Base-by-base conservation (phyloP, 768 basidiomycete species). In the Guyanaporus albipodus region DNA sequence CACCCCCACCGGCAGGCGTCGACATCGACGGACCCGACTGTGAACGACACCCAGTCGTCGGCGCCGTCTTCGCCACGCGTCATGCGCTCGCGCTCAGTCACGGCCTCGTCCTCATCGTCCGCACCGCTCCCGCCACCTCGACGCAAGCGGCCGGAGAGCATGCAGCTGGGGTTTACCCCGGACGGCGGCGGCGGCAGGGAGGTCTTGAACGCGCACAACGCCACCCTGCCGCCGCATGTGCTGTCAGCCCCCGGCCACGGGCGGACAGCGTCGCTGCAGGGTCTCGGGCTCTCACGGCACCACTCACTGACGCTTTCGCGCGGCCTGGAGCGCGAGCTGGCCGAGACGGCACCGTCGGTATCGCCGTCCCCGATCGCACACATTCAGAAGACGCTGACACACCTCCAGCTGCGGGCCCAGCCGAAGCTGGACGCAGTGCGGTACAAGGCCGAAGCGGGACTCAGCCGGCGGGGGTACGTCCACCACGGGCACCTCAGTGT, bases 371-470 rank as follows among this genome's bases (percentile, higher is more conserved):
- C n/a, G n/a, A 62, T 75, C 7, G 61, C 69, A 24, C 60, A 61
- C 39, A 61, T 82, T 27, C 75, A 78, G 52, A 67, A 69, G 22
- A 75, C 75, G 45, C 53, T 79, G 38, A 68, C 57, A 9, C 58
- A 59, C 26, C 56, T 74, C 8, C 68, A 68, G n/a, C 60, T 64
- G 42, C 59, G 57, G 17, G 70, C 70, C 11, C 73, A 79, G 56
- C 82, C 82, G 0, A 73, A 67, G 35, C 59, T 85, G 21, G 83
- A 85, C 46, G 76, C 77, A 24, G 83, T 80, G 21, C 67, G 81
- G 49, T 86, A 78, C 63, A 86, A 86, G 63, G 84, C 83, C 0
- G 84, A 86, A 61, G 85, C 83, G 17, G 84, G 83, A 15, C 55
- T 87, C 26, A 79, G 73, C 49, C 69, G 69, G 54, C 70, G 82